Conservation (phyloP, 2,329 filamentous ascomycete species). For the Pseudogymnoascus sp. region DNA sequence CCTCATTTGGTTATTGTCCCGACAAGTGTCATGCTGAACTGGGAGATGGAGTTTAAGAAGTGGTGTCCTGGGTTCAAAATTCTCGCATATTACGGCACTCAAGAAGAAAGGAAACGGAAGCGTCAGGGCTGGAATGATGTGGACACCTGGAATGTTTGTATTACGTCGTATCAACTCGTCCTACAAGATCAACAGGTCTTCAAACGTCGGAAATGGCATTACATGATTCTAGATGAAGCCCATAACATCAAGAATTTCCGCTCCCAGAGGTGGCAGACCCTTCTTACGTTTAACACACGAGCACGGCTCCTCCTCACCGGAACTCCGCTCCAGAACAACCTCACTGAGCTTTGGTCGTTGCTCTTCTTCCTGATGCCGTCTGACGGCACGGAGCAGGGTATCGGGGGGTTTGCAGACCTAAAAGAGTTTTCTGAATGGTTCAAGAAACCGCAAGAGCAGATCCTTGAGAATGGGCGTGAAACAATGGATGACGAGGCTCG, state of each 20-base stretch:
- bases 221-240: constrained; percentile 95
- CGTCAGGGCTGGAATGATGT: constrained; percentile 90
- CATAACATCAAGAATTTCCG: constrained; percentile 99
- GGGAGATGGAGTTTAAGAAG: constrained; percentile 99
- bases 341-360: constrained; percentile 94
- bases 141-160: constrained; percentile 92
- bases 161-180: constrained; percentile 95
- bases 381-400: constrained; percentile 63
- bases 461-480: constrained; percentile 87
- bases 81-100: constrained; percentile 89
- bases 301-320: constrained; percentile 84
- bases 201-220: constrained; percentile 89
- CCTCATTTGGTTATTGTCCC: constrained; percentile 94
- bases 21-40: constrained; percentile 97
- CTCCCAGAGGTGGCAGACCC: constrained; percentile 91
- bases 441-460: constrained; percentile 89
- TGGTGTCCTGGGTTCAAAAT: constrained; percentile 98
- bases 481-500: constrained; percentile 92
- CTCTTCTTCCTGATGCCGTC: constrained; percentile 95
- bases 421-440: constrained; percentile 96
- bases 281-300: constrained; percentile 88
- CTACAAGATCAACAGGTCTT: constrained; percentile 91
- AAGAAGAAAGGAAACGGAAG: constrained; percentile 86
- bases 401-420: constrained; percentile 88
- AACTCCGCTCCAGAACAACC: constrained; percentile 92